Evolutionary conservation across 805 yeast species (phyloP).

Genomic region (Sugiyamaella valdiviana): DNA sequence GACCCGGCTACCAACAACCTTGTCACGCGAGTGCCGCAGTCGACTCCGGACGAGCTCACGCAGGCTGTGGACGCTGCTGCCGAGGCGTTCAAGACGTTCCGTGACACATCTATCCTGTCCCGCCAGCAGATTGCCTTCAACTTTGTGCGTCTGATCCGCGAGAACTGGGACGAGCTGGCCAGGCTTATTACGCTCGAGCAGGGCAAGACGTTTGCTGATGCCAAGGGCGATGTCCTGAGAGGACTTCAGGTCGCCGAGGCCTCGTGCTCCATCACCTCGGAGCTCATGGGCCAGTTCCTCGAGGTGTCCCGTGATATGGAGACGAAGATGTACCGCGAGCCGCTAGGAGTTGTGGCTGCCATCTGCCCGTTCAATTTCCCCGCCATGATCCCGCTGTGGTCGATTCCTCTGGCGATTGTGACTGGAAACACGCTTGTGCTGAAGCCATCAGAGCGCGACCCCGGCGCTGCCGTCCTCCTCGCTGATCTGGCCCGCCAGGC

Average conservation of each 20-base stretch:
- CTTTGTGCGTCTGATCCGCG: constrained; percentile 56
- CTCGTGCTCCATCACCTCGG: constrained; percentile 56
- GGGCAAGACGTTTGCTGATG: constrained; percentile 72
- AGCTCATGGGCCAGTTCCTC: constrained; percentile 54
- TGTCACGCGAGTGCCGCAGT: constrained; percentile 65
- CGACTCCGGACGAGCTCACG: constrained; percentile 58
- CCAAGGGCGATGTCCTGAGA: constrained; percentile 66
- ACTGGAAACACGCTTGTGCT: constrained; percentile 71
- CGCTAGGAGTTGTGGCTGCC: constrained; percentile 70
- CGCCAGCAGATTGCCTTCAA: constrained; percentile 63
- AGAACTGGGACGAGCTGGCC: constrained; percentile 64
- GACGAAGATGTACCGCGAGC: constrained; percentile 64
- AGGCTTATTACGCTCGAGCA: constrained; percentile 61
- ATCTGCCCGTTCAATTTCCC: constrained; percentile 81
- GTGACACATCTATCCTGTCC: constrained; percentile 42
- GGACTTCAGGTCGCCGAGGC: constrained; percentile 78
- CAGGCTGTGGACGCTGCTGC: constrained; percentile 61
- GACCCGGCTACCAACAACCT: constrained; percentile 71
- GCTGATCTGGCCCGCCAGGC: constrained; percentile 68
- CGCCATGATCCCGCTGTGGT: constrained; percentile 74
- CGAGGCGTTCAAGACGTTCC: constrained; percentile 55
- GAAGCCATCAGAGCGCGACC: constrained; percentile 69
- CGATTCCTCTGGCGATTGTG: constrained; percentile 53
- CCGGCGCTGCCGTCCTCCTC: constrained; percentile 72
- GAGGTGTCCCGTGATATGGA: constrained; percentile 73